Evolutionary conservation across 441 rosid species (phyloP).

Genomic region (Cnidoscolus chayamansa): DNA sequence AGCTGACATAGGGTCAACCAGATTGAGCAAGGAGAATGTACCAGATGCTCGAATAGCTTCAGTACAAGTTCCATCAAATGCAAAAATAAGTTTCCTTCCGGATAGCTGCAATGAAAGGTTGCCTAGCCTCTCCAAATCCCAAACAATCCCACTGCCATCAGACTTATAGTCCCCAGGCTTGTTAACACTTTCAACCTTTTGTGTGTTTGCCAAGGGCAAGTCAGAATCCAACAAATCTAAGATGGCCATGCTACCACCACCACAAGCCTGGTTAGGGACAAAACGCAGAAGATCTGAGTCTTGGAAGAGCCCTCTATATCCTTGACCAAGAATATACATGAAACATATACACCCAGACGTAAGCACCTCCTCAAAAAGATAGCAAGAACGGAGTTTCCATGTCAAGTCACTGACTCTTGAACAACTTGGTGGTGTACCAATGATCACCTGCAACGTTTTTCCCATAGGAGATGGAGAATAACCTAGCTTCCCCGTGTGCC

Average conservation of each 20-base stretch:
- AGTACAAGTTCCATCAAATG: slow-evolving; percentile 94
- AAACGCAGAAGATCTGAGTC: slow-evolving; percentile 93
- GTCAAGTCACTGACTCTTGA: slow-evolving; percentile 79
- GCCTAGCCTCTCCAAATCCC: slow-evolving; percentile 95
- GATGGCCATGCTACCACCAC: slow-evolving; percentile 99
- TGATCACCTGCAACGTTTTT: slow-evolving; percentile 88
- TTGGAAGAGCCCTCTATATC: slow-evolving; percentile 97
- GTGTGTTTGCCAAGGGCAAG: slow-evolving; percentile 59
- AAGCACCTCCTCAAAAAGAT: slow-evolving; percentile 99
- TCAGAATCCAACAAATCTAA: slow-evolving; percentile 89
- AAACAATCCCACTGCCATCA: slow-evolving; percentile 98
- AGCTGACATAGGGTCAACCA: slow-evolving; percentile 98
- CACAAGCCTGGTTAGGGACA: slow-evolving; percentile 99
- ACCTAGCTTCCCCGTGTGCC: slow-evolving; percentile 97
- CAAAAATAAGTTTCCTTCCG: slow-evolving; percentile 98
- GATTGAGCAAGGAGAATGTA: slow-evolving; percentile 82
- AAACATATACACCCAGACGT: slow-evolving; percentile 94
- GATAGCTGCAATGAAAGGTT: slow-evolving; percentile 87
- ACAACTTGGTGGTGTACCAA: slow-evolving; percentile 86
- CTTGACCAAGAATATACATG: slow-evolving; percentile 99
- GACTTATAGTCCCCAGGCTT: slow-evolving; percentile 83
- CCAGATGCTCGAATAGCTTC: slow-evolving; percentile 89
- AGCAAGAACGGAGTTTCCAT: slow-evolving; percentile 98
- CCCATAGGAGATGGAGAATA: slow-evolving; percentile 98
- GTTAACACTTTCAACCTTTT: slow-evolving; percentile 62